A percentile compares a stretch with the other conserved stretches of the same genome.
Evolutionary conservation across 1,139 yeast genomes (phyloP).

Genomic region (Kodamaea derodonti): DNA sequence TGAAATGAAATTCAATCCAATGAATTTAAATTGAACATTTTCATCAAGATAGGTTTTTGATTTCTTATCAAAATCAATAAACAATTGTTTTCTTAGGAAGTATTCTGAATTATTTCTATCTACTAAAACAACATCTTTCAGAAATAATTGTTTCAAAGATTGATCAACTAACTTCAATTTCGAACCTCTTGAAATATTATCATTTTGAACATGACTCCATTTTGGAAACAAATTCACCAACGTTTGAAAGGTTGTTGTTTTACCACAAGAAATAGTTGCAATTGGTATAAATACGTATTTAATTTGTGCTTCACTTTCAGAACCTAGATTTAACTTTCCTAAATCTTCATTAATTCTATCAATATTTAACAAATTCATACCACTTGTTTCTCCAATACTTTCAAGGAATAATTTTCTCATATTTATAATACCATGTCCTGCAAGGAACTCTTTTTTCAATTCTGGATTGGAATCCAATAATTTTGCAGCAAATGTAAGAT

Average conservation of each 20-base stretch:
- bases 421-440: slow-evolving; percentile 72
- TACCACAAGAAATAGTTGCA: slow-evolving; percentile 94
- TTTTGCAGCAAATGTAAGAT: slow-evolving; percentile 62
- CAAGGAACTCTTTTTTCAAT: slow-evolving; percentile 41
- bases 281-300: slow-evolving; percentile 74
- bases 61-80: slow-evolving; percentile 47
- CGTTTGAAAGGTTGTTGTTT: slow-evolving; percentile 75
- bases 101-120: slow-evolving; percentile 82
- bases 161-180: slow-evolving; percentile 50
- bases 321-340: slow-evolving; percentile 4
- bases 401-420: slow-evolving; percentile 60
- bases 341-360: slow-evolving; percentile 12
- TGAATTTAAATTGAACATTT: slow-evolving; percentile 22
- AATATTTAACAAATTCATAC: slow-evolving; percentile 27
- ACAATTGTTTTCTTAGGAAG: slow-evolving; percentile 65
- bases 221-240: slow-evolving; percentile 51
- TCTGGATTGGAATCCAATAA: slow-evolving; percentile 45
- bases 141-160: slow-evolving; percentile 30
- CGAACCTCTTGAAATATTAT: slow-evolving; percentile 55
- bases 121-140: slow-evolving; percentile 53
- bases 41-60: slow-evolving; percentile 32
- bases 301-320: not conserved
- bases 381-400: slow-evolving; percentile 28
- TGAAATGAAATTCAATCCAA: slow-evolving; percentile 70
- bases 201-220: slow-evolving; percentile 86